These are phyloP conservation scores for Amborella trichopoda DNA, from an alignment of 164 flowering plant species.

Conservation along the genomic window DNA sequence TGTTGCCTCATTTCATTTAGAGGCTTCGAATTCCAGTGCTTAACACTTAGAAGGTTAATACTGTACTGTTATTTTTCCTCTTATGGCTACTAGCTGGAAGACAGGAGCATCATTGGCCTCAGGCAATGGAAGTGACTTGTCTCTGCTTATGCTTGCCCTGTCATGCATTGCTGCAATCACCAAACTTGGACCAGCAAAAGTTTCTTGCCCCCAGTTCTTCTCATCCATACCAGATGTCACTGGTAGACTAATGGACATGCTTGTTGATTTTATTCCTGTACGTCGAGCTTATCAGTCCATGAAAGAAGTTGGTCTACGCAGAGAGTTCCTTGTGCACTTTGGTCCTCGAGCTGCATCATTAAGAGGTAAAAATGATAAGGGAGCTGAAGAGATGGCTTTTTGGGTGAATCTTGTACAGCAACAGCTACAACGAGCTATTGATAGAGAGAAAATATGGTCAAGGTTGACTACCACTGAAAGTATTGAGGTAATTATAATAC, in stretches of 20 bases:
- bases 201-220: conserved; percentile 75
- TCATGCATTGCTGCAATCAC: conserved; percentile 70
- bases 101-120: conserved; percentile 23
- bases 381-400: conserved; percentile 64
- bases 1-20: conserved; percentile 5
- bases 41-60: too few relatives aligned
- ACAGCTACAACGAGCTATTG: conserved; percentile 79
- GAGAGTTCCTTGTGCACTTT: conserved; percentile 90
- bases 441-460: conserved; percentile 94
- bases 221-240: conserved; percentile 67
- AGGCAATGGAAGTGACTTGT: conserved; percentile 47
- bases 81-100: conserved; percentile 32
- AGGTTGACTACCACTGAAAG: conserved; percentile 91
- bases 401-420: conserved; percentile 89
- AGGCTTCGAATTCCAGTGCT: conserved; percentile 4
- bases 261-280: conserved; percentile 63
- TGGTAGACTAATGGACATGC: conserved; percentile 90
- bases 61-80: too few relatives aligned
- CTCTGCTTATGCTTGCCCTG: conserved; percentile 77
- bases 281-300: conserved; percentile 54
- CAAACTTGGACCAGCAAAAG: conserved; percentile 88
- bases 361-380: conserved; percentile 42
- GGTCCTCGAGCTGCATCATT: conserved; percentile 85
- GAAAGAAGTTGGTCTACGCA: conserved; percentile 70
- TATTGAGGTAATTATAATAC: conserved; percentile 97